A percentile compares a stretch with the other conserved stretches of the same genome.
Evolutionary conservation across 805 yeast genomes (phyloP).

Genomic region (Cyberlindnera amylophila): DNA sequence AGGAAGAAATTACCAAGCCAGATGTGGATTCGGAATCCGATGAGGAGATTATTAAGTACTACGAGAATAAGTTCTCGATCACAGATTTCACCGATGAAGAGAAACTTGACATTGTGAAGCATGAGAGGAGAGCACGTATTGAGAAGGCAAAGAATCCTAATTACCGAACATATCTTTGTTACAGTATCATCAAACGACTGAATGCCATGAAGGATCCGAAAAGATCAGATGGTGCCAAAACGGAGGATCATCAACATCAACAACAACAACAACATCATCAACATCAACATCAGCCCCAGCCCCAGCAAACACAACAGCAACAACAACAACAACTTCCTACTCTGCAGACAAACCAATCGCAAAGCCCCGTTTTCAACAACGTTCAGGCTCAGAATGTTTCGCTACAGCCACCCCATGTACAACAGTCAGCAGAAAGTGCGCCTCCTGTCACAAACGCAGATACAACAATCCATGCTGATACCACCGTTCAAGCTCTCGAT

Average conservation of each 20-base stretch:
- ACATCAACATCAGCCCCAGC: neutral
- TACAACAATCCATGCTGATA: neutral
- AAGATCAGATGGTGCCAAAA: constrained; percentile 5
- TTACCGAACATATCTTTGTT: constrained; percentile 28
- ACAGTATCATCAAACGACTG: constrained; percentile 28
- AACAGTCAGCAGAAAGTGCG: neutral
- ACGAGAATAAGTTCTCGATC: constrained; percentile 25
- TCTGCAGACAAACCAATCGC: neutral
- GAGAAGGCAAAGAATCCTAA: constrained; percentile 26
- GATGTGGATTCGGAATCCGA: constrained; percentile 24
- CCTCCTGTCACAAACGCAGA: neutral
- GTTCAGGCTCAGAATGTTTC: too few species aligned
- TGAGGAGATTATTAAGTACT: constrained; percentile 28
- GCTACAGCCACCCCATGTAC: too few species aligned
- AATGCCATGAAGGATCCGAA: constrained; percentile 21
- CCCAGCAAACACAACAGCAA: neutral
- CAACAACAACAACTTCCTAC: too few species aligned
- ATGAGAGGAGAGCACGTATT: constrained; percentile 27
- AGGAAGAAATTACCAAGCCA: constrained; percentile 25
- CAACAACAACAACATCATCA: neutral
- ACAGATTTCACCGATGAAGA: constrained; percentile 28
- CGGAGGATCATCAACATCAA: neutral
- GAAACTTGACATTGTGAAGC: constrained; percentile 29
- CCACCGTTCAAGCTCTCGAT: neutral
- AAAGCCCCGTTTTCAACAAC: neutral